Percentiles rank a stretch among this genome's conserved stretches.
These are phyloP conservation scores for Yamadazyma sp. DNA, from an alignment of 805 yeast species.

Conservation along the genomic window DNA sequence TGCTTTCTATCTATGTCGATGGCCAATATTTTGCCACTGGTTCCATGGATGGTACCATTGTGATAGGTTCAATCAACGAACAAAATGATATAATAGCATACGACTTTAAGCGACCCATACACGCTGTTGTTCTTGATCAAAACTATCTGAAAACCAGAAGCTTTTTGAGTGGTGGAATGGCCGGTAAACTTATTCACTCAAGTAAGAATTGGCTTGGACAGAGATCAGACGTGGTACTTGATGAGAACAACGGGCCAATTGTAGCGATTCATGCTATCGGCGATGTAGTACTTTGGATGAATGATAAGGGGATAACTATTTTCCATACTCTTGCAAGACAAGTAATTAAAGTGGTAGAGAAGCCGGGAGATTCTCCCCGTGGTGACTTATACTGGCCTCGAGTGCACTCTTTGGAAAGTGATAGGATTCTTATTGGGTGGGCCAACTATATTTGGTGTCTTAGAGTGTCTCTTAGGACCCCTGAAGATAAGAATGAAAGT, in stretches of 20 bases:
- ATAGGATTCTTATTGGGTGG: constrained; percentile 80
- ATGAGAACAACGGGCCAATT: constrained; percentile 65
- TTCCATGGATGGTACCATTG: constrained; percentile 91
- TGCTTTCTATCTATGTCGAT: constrained; percentile 70
- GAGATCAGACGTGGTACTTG: constrained; percentile 65
- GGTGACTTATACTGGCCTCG: constrained; percentile 87
- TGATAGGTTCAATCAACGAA: constrained; percentile 67
- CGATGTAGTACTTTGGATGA: constrained; percentile 77
- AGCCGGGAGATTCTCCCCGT: constrained; percentile 57
- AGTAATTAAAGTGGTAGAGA: constrained; percentile 50
- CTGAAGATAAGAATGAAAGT: constrained; percentile 16
- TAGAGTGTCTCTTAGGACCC: constrained; percentile 37
- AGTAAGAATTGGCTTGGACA: constrained; percentile 86
- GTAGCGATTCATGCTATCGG: constrained; percentile 64
- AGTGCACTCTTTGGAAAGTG: constrained; percentile 61
- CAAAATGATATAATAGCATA: constrained; percentile 65
- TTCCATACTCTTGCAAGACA: constrained; percentile 56
- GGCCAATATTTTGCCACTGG: constrained; percentile 80
- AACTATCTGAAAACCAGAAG: constrained; percentile 60
- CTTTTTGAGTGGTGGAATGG: constrained; percentile 86
- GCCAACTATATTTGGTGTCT: constrained; percentile 72
- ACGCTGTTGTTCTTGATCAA: constrained; percentile 78
- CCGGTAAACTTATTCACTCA: constrained; percentile 75
- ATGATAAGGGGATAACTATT: constrained; percentile 73
- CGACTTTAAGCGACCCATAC: constrained; percentile 86